Conservation (phyloP, 1,284 basidiomycete species). For the Crucibulum cyathiforme region DNA sequence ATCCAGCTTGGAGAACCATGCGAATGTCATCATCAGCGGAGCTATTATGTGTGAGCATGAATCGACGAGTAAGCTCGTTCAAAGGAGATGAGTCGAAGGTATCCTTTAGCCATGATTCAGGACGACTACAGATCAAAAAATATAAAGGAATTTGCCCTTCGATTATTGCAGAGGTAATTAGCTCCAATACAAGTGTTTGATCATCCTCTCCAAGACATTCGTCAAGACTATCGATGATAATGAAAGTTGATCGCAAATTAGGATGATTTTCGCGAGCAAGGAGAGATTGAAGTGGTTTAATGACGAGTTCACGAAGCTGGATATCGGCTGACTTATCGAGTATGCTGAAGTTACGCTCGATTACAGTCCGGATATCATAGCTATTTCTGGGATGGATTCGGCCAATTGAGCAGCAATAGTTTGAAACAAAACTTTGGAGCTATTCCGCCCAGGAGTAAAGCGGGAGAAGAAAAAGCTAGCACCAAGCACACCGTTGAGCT, state of each 20-base stretch:
- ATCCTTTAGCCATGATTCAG: background rate
- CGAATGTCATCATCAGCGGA: background rate
- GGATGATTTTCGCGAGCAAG: too few species aligned
- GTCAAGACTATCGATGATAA: background rate
- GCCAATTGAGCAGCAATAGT: slow-evolving; percentile 16
- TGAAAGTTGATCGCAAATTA: too few species aligned
- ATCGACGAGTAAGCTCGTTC: background rate
- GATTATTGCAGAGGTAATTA: background rate
- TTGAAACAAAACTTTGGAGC: background rate
- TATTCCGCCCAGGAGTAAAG: background rate
- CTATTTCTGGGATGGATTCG: background rate
- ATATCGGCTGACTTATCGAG: background rate
- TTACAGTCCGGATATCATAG: background rate
- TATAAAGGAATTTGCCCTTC: background rate
- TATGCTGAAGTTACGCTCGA: background rate
- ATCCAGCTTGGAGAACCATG: background rate
- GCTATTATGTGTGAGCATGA: background rate
- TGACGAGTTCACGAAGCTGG: slow-evolving; percentile 1
- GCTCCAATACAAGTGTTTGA: background rate
- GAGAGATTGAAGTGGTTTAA: background rate
- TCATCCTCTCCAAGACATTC: background rate
- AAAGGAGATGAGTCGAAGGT: background rate
- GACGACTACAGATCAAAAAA: background rate
- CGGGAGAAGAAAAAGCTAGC: slow-evolving; percentile 26
- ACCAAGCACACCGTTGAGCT: slow-evolving; percentile 7